Evolutionary conservation across 2,329 filamentous ascomycete genomes (phyloP).

Genomic region (Sporothrix variecibatus): DNA sequence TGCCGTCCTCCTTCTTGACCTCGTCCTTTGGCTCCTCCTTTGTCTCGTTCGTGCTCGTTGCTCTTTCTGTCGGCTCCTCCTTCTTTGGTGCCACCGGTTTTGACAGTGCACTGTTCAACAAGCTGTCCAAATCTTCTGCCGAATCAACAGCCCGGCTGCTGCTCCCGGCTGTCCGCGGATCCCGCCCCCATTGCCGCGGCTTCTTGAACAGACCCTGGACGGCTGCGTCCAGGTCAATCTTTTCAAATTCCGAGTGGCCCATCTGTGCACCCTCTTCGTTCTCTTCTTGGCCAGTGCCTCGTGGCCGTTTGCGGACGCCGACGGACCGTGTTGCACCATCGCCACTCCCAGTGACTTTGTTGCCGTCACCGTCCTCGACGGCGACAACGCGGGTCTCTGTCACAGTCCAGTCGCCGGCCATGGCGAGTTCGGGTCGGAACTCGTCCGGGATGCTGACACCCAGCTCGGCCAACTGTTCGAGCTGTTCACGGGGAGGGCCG

Average conservation of each 20-base stretch:
- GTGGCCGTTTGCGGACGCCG: conserved; percentile 29
- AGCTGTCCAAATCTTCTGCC: conserved; percentile 62
- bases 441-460: conserved; percentile 82
- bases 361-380: conserved; percentile 37
- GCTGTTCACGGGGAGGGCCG: conserved; percentile 68
- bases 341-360: not conserved
- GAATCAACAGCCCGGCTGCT: conserved; percentile 32
- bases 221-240: conserved; percentile 60
- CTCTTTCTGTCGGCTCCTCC: conserved; percentile 33
- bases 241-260: conserved; percentile 62
- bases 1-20: not conserved
- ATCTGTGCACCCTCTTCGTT: conserved; percentile 49
- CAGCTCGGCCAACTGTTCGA: conserved; percentile 84
- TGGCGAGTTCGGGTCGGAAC: conserved; percentile 76
- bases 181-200: conserved; percentile 56
- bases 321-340: conserved; percentile 12
- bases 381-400: conserved; percentile 63
- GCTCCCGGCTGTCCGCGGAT: conserved; percentile 51
- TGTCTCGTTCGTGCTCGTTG: conserved; percentile 26
- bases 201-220: conserved; percentile 63
- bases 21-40: not conserved
- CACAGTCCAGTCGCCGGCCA: conserved; percentile 85
- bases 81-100: conserved; percentile 33
- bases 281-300: conserved; percentile 35
- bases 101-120: conserved; percentile 49